Base-by-base conservation (phyloP, 2,329 filamentous ascomycete species). In the Cadophora sp. region DNA sequence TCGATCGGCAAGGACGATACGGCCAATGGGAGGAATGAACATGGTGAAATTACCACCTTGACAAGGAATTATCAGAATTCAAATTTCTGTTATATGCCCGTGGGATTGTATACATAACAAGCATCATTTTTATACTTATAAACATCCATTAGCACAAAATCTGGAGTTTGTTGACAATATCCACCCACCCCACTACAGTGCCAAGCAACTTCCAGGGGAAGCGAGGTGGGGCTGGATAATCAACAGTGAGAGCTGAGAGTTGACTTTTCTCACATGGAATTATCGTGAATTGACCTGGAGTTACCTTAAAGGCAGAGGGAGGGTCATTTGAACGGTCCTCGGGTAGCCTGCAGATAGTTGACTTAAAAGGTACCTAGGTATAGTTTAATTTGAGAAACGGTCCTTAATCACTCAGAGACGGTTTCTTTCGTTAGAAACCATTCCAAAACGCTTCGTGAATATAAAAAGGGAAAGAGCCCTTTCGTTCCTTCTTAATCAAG, bases 231-330 rank as follows among this genome's bases (percentile, higher is more conserved):
- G 30, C 30, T 14, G 33, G 18, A 11, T 18, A 16, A 33, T 33
- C 50, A 33, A 33, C 4, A n/a, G 27, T n/a, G 16, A 33, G 27
- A n/a, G n/a, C n/a, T 18, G 16, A 22, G 45, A 48, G 45, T 48
- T 4, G n/a, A 11, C n/a, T 4, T 20, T 48, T 39, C 45, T 48
- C 6, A 3, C n/a, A 24, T 20, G 27, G 55, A 30, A 98, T 99
- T 39, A 39, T 39, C 8, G 11, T 4, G 11, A 39, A 6, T 39
- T 9, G 33, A 39, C 33, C 11, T 11, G 33, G 11, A 39, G 2
- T 39, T 39, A 4, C 11, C 11, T 4, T 39, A 33, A 33, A 5
- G 9, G 9, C 9, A 33, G n/a, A n/a, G n/a, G n/a, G n/a, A n/a
- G n/a, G n/a, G n/a, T n/a, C n/a, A n/a, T n/a, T n/a, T n/a, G n/a